Evolutionary conservation across 495 filamentous ascomycete genomes (phyloP).

Genomic region (Trichoderma gamsii): DNA sequence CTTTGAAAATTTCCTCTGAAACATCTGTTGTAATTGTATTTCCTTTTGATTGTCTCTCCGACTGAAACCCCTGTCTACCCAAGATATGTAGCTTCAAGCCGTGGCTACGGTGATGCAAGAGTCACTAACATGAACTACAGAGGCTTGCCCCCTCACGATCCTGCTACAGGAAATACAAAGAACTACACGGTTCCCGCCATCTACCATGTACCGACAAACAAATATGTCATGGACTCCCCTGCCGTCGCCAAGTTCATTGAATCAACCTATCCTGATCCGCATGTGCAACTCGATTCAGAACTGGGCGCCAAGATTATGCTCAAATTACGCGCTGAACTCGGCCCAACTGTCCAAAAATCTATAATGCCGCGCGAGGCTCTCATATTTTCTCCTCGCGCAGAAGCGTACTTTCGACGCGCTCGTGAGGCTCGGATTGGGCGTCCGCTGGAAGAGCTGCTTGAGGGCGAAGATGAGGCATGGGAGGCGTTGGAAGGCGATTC

Average conservation of each 20-base stretch:
- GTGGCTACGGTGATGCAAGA: neutral
- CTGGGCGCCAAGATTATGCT: neutral
- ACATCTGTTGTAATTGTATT: no score
- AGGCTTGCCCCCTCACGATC: neutral
- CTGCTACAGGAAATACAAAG: neutral
- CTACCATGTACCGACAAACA: neutral
- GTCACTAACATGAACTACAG: neutral
- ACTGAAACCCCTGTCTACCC: neutral
- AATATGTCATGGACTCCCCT: neutral
- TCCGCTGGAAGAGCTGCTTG: neutral
- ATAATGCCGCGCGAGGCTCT: neutral
- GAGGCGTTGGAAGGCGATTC: neutral
- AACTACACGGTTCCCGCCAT: slow-evolving; percentile 7
- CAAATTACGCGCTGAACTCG: neutral
- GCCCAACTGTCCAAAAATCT: neutral
- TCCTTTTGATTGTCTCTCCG: neutral
- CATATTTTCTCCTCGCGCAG: neutral
- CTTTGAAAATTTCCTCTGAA: neutral
- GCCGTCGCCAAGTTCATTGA: neutral
- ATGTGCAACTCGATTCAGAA: neutral
- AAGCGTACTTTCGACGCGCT: neutral
- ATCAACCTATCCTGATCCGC: neutral
- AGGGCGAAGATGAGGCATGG: neutral
- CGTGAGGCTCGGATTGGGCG: neutral
- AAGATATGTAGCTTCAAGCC: neutral